phyloP scores from a whole-genome alignment of 2,329 filamentous ascomycete species.

The Cladosporium sp. region DNA sequence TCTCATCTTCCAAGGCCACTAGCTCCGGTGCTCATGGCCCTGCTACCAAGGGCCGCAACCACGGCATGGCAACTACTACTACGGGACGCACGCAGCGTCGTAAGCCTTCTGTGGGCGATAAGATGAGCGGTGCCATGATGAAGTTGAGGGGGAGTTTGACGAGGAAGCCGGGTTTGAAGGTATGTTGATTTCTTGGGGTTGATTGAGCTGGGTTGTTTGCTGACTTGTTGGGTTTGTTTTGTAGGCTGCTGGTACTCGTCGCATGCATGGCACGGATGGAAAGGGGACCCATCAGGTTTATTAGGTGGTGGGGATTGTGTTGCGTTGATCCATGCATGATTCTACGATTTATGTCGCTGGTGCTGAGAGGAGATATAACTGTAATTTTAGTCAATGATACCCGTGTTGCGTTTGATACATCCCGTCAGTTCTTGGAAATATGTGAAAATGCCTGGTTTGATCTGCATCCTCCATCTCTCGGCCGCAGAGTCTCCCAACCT shows the following conservation, averaged over 20 bases:
- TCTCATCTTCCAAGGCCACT: constrained; percentile 20
- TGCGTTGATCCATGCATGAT: not conserved
- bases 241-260: constrained; percentile 31
- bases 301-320: not conserved
- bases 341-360: not conserved
- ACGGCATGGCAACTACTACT: not conserved
- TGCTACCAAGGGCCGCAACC: constrained; percentile 49
- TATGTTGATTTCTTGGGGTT: constrained; percentile 26
- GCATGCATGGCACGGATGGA: constrained; percentile 34
- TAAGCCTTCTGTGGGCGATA: constrained; percentile 66
- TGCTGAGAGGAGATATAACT: not conserved
- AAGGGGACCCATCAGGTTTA: constrained; percentile 21
- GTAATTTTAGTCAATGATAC: not conserved
- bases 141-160: constrained; percentile 68
- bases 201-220: not conserved
- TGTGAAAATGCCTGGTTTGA: too few relatives aligned
- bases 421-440: too few relatives aligned
- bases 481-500: too few relatives aligned
- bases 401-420: not conserved
- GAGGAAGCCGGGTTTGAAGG: constrained; percentile 65
- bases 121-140: constrained; percentile 70
- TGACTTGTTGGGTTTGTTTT: not conserved
- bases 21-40: constrained; percentile 14
- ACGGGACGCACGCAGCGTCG: constrained; percentile 49
- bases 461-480: too few relatives aligned